These are phyloP conservation scores for Coemansia sp. DNA, from an alignment of 192 early-diverging fungal species.

Conservation along the genomic window DNA sequence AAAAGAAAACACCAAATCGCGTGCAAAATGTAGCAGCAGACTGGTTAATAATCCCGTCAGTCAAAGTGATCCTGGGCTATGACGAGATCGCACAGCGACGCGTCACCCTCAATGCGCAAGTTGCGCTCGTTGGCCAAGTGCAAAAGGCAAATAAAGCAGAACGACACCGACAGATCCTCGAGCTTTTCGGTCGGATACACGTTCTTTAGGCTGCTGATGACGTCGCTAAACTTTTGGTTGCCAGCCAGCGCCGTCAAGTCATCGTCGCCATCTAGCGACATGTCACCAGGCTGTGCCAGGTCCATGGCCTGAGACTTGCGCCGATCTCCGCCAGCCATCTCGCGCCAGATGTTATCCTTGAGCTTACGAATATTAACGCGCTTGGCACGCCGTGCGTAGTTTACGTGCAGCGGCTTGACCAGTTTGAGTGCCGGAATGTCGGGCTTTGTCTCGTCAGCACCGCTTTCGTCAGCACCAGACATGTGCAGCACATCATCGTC, in stretches of 20 bases:
- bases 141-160: slow-evolving; percentile 95
- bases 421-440: slow-evolving; percentile 61
- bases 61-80: slow-evolving; percentile 54
- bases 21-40: neutral
- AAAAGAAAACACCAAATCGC: slow-evolving; percentile 6
- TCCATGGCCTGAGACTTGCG: slow-evolving; percentile 16
- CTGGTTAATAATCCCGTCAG: slow-evolving; percentile 13
- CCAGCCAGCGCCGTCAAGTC: slow-evolving; percentile 44
- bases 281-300: slow-evolving; percentile 11
- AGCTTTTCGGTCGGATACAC: slow-evolving; percentile 76
- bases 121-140: slow-evolving; percentile 95
- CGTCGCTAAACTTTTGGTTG: slow-evolving; percentile 69
- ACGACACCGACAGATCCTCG: slow-evolving; percentile 92
- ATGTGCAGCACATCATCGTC: slow-evolving; percentile 28
- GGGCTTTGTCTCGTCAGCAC: slow-evolving; percentile 19
- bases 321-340: slow-evolving; percentile 50
- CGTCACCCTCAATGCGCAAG: slow-evolving; percentile 62
- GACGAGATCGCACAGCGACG: slow-evolving; percentile 50
- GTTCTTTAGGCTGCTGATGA: slow-evolving; percentile 70
- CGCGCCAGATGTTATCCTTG: slow-evolving; percentile 96
- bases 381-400: slow-evolving; percentile 87
- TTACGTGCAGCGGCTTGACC: slow-evolving; percentile 68
- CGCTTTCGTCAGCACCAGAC: slow-evolving; percentile 2
- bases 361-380: slow-evolving; percentile 91
- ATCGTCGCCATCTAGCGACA: slow-evolving; percentile 13